Evolutionary conservation across 345 rosid genomes (phyloP).

Genomic region (Populus deltoides): DNA sequence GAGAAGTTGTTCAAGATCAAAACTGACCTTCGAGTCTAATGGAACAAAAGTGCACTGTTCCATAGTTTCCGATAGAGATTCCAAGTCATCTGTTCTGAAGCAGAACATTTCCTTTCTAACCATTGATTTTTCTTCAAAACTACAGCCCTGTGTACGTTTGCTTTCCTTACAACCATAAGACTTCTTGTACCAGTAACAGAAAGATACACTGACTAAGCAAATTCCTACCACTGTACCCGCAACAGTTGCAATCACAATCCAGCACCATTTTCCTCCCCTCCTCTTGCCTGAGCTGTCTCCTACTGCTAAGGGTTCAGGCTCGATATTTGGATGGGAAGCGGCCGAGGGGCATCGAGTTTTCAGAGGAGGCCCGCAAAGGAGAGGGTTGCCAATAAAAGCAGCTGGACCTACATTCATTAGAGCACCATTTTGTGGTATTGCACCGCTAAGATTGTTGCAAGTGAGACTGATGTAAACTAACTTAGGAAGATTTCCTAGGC

Average conservation of each 20-base stretch:
- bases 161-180: neutral
- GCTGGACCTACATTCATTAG: conserved; percentile 22
- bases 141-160: neutral
- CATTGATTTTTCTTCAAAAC: conserved; percentile 7
- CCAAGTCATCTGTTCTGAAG: conserved; percentile 34
- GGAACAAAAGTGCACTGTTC: conserved; percentile 27
- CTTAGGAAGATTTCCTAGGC: conserved; percentile 20
- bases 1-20: conserved; percentile 25
- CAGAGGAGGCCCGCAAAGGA: conserved; percentile 30
- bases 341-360: conserved; percentile 8
- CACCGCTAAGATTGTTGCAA: conserved; percentile 28
- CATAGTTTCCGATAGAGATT: conserved; percentile 23
- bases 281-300: neutral
- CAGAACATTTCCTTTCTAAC: conserved; percentile 28
- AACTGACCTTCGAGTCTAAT: conserved; percentile 14
- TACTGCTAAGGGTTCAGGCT: conserved; percentile 5
- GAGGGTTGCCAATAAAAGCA: conserved; percentile 29
- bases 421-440: conserved; percentile 24
- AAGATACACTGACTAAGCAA: neutral
- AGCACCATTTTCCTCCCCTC: neutral
- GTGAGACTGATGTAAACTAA: conserved; percentile 25
- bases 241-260: conserved; percentile 6
- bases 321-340: neutral
- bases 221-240: conserved; percentile 4
- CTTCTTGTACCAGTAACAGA: conserved; percentile 22